Percentiles rank a stretch among this genome's conserved stretches.
Conservation (phyloP, 176 grass and related monocot species). For the Carex cristatella region DNA sequence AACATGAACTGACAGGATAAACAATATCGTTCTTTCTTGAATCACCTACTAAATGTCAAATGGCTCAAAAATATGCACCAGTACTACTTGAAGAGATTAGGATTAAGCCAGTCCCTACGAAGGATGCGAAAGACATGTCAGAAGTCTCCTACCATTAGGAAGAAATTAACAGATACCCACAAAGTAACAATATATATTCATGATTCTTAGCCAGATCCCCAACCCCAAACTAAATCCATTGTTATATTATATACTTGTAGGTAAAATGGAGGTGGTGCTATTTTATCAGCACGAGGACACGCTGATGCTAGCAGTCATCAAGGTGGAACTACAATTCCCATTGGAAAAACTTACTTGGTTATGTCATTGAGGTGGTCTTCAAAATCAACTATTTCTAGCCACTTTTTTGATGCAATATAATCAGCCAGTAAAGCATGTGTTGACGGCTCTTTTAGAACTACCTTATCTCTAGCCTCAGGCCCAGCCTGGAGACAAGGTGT, state of each 20-base stretch:
- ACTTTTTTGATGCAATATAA: constrained; percentile 78
- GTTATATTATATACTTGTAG: neutral
- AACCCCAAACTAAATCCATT: neutral
- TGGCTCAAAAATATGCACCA: constrained; percentile 14
- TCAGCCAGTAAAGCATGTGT: constrained; percentile 68
- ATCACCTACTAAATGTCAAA: constrained; percentile 12
- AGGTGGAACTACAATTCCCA: neutral
- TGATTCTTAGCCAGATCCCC: too few relatives aligned
- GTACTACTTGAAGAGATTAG: constrained; percentile 46
- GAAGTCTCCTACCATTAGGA: constrained; percentile 15
- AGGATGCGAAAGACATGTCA: neutral
- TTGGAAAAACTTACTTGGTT: constrained; percentile 60
- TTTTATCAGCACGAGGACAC: too few relatives aligned
- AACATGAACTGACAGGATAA: neutral
- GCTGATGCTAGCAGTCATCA: too few relatives aligned
- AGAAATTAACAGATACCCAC: too few relatives aligned
- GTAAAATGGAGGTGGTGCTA: too few relatives aligned
- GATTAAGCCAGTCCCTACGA: constrained; percentile 93
- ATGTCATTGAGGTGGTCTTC: constrained; percentile 98
- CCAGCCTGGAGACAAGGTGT: constrained; percentile 80
- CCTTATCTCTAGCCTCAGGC: constrained; percentile 63
- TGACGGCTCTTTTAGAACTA: constrained; percentile 80
- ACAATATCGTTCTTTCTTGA: neutral
- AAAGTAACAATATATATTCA: neutral
- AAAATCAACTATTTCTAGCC: constrained; percentile 81